Percentiles rank a stretch among this genome's conserved stretches.
These are phyloP conservation scores for Beauveria brongniartii DNA, from an alignment of 2,329 filamentous ascomycete species.

Conservation along the genomic window DNA sequence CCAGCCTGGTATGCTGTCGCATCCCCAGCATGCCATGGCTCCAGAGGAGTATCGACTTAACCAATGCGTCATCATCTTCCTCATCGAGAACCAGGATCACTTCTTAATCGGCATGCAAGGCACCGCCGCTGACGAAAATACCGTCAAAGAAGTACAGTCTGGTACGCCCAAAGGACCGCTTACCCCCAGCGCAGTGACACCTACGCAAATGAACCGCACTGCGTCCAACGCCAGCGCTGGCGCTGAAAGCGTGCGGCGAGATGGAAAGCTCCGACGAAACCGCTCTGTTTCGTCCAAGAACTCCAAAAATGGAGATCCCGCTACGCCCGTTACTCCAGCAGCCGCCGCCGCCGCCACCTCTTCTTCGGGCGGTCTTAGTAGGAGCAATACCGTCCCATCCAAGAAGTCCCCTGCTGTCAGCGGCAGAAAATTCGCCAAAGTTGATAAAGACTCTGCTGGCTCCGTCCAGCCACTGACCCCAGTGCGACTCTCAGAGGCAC, in stretches of 20 bases:
- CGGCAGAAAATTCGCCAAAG: conserved; percentile 54
- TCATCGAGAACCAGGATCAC: conserved; percentile 97
- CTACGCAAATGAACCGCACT: conserved; percentile 58
- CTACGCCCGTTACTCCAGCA: conserved; percentile 58
- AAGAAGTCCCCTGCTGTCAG: conserved; percentile 72
- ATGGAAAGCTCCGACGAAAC: conserved; percentile 73
- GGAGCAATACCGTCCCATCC: conserved; percentile 88
- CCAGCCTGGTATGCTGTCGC: conserved; percentile 90
- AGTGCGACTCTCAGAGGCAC: conserved; percentile 17
- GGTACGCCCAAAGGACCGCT: conserved; percentile 47
- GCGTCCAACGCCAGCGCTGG: conserved; percentile 83
- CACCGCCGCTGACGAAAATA: conserved; percentile 88
- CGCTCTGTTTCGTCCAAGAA: conserved; percentile 87
- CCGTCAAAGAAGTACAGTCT: conserved; percentile 56
- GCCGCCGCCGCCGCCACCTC: conserved; percentile 43
- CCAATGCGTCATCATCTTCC: conserved; percentile 92
- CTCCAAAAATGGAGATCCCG: conserved; percentile 65
- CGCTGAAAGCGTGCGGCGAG: conserved; percentile 76
- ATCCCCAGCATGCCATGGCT: conserved; percentile 91
- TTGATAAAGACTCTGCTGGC: conserved; percentile 25
- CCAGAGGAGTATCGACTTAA: conserved; percentile 90
- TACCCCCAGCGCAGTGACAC: conserved; percentile 39
- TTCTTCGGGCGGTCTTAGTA: conserved; percentile 41
- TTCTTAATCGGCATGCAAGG: conserved; percentile 98
- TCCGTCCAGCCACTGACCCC: conserved; percentile 31